Evolutionary conservation across 495 filamentous ascomycete species (phyloP), one percentile per base, ranked within the genome.

Genomic region (Penicillium chermesinum): DNA sequence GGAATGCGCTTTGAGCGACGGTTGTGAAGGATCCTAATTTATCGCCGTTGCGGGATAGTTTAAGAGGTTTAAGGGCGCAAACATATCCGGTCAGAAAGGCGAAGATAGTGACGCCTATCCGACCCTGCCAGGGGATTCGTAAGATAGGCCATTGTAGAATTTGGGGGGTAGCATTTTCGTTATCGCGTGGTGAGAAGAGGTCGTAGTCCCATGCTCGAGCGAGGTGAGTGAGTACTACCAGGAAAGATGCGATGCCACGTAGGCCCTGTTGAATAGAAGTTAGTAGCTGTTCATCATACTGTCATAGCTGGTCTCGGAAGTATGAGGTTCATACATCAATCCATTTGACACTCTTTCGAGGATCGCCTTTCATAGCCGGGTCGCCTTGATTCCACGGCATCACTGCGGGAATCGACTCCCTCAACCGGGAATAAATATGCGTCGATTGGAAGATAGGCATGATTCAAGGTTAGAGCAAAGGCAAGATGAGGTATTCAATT

Each of bases 201-300:
- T 75, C 68, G 46, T 73, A 76, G 54, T 81, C 76, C 63, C 79
- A 84, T 44, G 76, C 75, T 37, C 82, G 75, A 19, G 77, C 74
- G 15, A 87, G 73, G 54, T 87, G 83, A n/a, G 82, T 85, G 22
- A 81, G 59, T 13, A 85, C 76, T 17, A 87, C 82, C n/a, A 83
- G 64, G 42, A 84, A 72, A 1, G 83, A 85, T 9, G 81, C 82
- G 30, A 85, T 67, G 46, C 83, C 83, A 44, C 83, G 73, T 1
- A 87, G 72, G 34, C 83, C 83, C 81, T 85, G n/a, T 0, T n/a
- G 32, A 20, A 12, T n/a, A 39, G 1, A 30, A 10, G 21, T 48
- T 32, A 48, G 45, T 21, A 20, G 8, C 7, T 42, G 14, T n/a
- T 7, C 14, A 19, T 12, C 1, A 60, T 60, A 3, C 12, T 22